Base-by-base conservation (phyloP, 2,329 filamentous ascomycete genomes). In the Penicillium sp. region DNA sequence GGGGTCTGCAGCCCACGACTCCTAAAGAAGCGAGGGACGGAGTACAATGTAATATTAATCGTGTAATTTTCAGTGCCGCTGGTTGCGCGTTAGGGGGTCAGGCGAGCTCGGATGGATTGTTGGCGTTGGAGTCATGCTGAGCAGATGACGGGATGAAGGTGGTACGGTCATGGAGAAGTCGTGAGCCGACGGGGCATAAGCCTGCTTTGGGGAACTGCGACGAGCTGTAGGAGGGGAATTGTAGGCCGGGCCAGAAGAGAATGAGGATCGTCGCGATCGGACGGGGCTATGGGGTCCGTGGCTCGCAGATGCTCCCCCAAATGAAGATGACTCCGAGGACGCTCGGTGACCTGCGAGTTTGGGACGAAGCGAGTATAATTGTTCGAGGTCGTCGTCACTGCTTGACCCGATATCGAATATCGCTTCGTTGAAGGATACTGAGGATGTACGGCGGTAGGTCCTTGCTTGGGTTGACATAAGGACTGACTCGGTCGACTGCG, bases 81-180 rank as follows among this genome's bases (percentile, higher is more conserved):
- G 16, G 47, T 57, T 65, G 10, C 56, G 58, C 30, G 36, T 37
- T 4, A 46, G n/a, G 3, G 40, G 10, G 6, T 66, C 62, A 54
- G 61, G 52, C 22, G 59, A 66, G 44, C 26, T 58, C 53, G 59
- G 53, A 9, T 62, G 40, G 10, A 57, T 25, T 7, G 54, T 57
- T 14, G 60, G 57, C 9, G 64, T 59, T 12, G 61, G 60, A 9
- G 64, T 66, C 64, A 66, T 66, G 28, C 53, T 64, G n/a, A 66
- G 61, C n/a, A 58, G 28, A 42, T 65, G 63, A 33, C 58, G 63
- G 28, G 64, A 65, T 0, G 63, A 63, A 3, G 61, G 62, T 16
- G 62, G 61, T 36, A 64, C 37, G 10, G 63, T 61, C 57, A 62
- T 61, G 14, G 61, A 63, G 16, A 61, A 37, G n/a, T 66, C 61